Evolutionary conservation across 129 eudicot genomes (phyloP).

Genomic region (Mikania micrantha): DNA sequence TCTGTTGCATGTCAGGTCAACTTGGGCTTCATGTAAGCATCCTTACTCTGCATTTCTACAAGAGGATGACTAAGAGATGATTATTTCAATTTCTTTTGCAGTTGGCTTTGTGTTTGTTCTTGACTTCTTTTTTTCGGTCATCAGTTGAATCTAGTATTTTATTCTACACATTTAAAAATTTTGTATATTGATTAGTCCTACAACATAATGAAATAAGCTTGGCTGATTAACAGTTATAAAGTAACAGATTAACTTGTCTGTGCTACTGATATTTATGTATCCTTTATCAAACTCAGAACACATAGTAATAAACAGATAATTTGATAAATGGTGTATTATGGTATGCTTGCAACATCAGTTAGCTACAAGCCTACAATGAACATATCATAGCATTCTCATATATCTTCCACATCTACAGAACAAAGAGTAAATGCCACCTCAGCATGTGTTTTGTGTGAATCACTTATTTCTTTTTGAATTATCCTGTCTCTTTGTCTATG

Average conservation of each 20-base stretch:
- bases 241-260: not conserved
- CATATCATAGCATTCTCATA: not conserved
- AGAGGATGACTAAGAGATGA: not conserved
- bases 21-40: no score
- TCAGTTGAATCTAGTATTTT: not conserved
- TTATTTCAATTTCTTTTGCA: not conserved
- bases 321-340: not conserved
- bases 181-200: not conserved
- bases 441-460: conserved; percentile 6
- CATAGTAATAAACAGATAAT: not conserved
- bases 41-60: no score
- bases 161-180: not conserved
- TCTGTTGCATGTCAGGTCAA: no score
- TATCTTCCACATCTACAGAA: not conserved
- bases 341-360: not conserved
- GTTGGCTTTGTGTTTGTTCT: not conserved
- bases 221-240: not conserved
- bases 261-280: not conserved
- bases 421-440: not conserved
- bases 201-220: not conserved
- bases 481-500: not conserved
- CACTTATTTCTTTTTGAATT: not conserved
- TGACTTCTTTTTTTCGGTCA: not conserved
- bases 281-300: not conserved
- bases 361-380: not conserved